Evolutionary conservation across 768 basidiomycete genomes (phyloP).

Genomic region (Leccinum disarticulatum): DNA sequence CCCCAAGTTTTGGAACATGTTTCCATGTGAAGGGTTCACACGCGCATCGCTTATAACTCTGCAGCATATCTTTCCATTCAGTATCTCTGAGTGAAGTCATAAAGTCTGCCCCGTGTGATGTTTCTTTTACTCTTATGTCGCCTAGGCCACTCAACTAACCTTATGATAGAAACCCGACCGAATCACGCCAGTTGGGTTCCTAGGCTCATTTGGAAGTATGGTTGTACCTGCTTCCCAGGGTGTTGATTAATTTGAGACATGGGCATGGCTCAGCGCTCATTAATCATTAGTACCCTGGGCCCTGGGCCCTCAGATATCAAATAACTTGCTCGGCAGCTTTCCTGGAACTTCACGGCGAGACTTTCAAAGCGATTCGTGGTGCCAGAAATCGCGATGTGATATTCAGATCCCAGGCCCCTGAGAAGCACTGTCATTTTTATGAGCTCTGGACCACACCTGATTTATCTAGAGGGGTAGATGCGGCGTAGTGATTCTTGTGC

Average conservation of each 20-base stretch:
- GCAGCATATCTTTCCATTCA: neutral
- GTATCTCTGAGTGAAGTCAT: neutral
- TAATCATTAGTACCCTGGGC: neutral
- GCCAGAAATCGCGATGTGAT: neutral
- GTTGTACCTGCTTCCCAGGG: neutral
- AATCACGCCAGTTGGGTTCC: neutral
- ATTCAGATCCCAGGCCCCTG: neutral
- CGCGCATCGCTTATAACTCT: neutral
- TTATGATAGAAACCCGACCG: neutral
- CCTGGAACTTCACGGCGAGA: neutral
- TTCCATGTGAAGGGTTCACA: neutral
- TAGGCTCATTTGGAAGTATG: neutral
- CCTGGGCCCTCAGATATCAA: neutral
- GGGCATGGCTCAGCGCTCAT: neutral
- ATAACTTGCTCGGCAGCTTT: neutral
- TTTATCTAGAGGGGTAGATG: neutral
- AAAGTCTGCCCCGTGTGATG: neutral
- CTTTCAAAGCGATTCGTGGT: neutral
- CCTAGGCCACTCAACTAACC: neutral
- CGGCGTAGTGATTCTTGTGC: neutral
- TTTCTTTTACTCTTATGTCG: neutral
- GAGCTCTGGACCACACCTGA: neutral
- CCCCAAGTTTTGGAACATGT: neutral
- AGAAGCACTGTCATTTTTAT: neutral
- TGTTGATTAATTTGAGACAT: neutral